Evolutionary conservation across 1,139 yeast species (phyloP).

Genomic region (Magnusiomyces magnusii): DNA sequence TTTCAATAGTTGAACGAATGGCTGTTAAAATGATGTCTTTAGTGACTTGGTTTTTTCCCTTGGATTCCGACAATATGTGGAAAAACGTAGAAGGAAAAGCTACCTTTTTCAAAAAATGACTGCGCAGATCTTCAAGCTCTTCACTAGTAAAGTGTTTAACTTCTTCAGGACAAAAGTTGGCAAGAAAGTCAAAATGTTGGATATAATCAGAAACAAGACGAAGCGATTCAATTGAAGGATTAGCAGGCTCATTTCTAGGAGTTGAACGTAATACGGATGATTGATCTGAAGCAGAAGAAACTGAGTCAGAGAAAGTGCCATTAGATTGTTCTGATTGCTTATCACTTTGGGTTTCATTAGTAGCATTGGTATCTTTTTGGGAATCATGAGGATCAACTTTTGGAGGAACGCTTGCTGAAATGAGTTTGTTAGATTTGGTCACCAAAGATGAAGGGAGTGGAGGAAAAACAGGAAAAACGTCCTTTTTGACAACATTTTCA

Average conservation of each 20-base stretch:
- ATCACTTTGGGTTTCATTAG: background rate
- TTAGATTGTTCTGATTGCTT: too few species aligned
- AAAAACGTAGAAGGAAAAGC: background rate
- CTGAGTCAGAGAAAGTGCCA: background rate
- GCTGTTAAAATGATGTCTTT: background rate
- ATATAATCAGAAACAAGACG: background rate
- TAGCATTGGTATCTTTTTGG: background rate
- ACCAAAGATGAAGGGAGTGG: background rate
- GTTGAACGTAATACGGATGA: background rate
- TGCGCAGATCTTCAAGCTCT: background rate
- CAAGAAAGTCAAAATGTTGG: background rate
- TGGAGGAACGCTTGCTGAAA: background rate
- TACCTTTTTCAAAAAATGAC: background rate
- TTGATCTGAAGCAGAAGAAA: too few species aligned
- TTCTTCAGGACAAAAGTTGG: background rate
- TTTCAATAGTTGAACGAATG: background rate
- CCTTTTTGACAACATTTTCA: constrained; percentile 1
- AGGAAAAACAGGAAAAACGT: background rate
- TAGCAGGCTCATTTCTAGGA: background rate
- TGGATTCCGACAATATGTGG: background rate
- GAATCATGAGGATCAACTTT: background rate
- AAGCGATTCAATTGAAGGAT: background rate
- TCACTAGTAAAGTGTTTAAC: background rate
- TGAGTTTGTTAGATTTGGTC: background rate
- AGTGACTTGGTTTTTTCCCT: background rate